These are phyloP conservation scores for Penicillium sp. DNA, from an alignment of 2,329 filamentous ascomycete species.

Conservation along the genomic window DNA sequence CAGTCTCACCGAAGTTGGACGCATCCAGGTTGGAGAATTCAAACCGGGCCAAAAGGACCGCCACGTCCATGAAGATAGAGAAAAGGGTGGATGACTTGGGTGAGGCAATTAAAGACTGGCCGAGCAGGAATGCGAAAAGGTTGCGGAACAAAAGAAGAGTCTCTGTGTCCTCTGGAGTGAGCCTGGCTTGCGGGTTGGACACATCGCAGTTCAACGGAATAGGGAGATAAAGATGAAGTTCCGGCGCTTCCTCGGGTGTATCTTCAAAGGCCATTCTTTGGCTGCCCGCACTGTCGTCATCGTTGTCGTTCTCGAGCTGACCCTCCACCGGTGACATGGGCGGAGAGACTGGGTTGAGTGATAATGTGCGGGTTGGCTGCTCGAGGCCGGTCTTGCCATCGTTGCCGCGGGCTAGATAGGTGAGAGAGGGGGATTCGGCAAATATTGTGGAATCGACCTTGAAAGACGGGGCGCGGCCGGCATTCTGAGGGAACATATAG, in stretches of 20 bases:
- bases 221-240: constrained; percentile 59
- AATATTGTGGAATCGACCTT: constrained; percentile 61
- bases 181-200: constrained; percentile 33
- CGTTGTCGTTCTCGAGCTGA: constrained; percentile 31
- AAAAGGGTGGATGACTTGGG: constrained; percentile 57
- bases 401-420: constrained; percentile 54
- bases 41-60: constrained; percentile 57
- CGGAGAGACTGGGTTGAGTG: constrained; percentile 34
- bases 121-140: constrained; percentile 63
- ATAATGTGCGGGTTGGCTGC: constrained; percentile 33
- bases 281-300: constrained; percentile 48
- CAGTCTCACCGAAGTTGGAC: constrained; percentile 63
- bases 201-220: constrained; percentile 56
- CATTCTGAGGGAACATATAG: constrained; percentile 60
- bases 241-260: constrained; percentile 40
- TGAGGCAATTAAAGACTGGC: constrained; percentile 61
- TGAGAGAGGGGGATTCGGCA: constrained; percentile 57
- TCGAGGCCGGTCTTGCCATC: constrained; percentile 46
- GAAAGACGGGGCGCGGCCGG: constrained; percentile 60
- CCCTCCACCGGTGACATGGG: constrained; percentile 34
- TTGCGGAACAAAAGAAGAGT: constrained; percentile 61
- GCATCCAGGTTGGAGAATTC: constrained; percentile 63
- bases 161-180: constrained; percentile 54
- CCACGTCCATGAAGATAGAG: constrained; percentile 61
- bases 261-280: constrained; percentile 52